Conservation (phyloP, 2,329 filamentous ascomycete species). For the Hypoxylon sp. region DNA sequence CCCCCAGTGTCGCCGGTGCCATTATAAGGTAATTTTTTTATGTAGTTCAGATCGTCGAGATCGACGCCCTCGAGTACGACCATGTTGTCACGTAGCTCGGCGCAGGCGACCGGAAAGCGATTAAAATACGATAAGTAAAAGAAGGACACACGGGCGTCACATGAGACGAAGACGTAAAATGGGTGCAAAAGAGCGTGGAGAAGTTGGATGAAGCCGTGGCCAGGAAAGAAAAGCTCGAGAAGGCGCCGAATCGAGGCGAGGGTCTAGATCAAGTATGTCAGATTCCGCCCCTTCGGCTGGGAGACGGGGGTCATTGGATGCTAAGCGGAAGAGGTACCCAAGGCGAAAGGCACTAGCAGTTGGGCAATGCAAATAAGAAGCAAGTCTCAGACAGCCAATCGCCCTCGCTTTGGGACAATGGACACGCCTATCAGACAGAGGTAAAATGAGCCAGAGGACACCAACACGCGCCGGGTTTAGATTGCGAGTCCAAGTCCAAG, state of each 20-base stretch:
- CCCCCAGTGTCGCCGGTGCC: constrained; percentile 70
- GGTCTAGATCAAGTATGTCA: constrained; percentile 32
- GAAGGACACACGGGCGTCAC: constrained; percentile 6
- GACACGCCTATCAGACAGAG: constrained; percentile 31
- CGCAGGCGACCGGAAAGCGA: constrained; percentile 10
- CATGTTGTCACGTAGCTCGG: constrained; percentile 41
- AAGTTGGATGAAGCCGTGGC: constrained; percentile 26
- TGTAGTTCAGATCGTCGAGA: constrained; percentile 55
- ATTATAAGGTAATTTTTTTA: constrained; percentile 66
- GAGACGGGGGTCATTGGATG: constrained; percentile 25
- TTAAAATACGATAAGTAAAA: constrained; percentile 5
- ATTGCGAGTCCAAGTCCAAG: constrained; percentile 5
- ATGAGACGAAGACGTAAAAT: constrained; percentile 18
- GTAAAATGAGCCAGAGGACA: constrained; percentile 21
- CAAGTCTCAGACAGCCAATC: constrained; percentile 32
- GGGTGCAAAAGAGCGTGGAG: constrained; percentile 28
- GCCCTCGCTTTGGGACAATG: constrained; percentile 23
- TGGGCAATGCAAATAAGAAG: constrained; percentile 28
- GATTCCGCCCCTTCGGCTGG: not conserved
- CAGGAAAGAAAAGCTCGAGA: constrained; percentile 2
- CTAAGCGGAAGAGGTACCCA: constrained; percentile 1
- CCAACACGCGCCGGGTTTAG: constrained; percentile 9
- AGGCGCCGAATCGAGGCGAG: constrained; percentile 5
- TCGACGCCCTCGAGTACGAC: constrained; percentile 50
- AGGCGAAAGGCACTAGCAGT: constrained; percentile 11